A percentile compares a stretch with the other conserved stretches of the same genome.
Conservation (phyloP, 345 rosid genomes). For the Rhizophora apiculata region DNA sequence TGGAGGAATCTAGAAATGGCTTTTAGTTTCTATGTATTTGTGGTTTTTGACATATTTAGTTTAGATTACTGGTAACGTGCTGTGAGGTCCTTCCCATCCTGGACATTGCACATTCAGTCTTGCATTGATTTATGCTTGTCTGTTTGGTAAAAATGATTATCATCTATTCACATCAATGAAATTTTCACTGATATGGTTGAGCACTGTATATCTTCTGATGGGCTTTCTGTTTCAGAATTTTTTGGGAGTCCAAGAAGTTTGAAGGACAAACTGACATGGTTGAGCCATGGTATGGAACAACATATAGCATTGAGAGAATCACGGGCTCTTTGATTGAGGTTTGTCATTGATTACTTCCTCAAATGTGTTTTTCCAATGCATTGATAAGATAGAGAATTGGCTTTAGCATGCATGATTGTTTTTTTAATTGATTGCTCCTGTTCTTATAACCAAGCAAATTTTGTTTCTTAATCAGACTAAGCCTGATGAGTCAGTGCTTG, state of each 20-base stretch:
- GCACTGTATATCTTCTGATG: constrained; percentile 13
- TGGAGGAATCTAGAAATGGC: too few relatives aligned
- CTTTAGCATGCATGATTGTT: background rate
- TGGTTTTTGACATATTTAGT: too few relatives aligned
- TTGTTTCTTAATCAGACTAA: too few relatives aligned
- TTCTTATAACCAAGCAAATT: background rate
- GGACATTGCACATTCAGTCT: background rate
- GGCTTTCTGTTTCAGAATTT: constrained; percentile 50
- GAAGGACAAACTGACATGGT: constrained; percentile 68
- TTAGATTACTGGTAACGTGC: too few relatives aligned
- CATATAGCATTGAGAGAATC: constrained; percentile 67
- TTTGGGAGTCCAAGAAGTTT: constrained; percentile 91
- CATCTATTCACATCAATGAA: too few relatives aligned
- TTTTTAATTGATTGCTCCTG: background rate
- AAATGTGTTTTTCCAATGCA: too few relatives aligned
- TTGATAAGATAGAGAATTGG: too few relatives aligned
- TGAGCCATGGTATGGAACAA: constrained; percentile 94
- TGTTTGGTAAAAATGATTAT: background rate
- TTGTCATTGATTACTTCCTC: background rate
- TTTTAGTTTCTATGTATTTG: too few relatives aligned
- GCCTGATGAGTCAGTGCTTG: background rate
- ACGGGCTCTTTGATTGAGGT: constrained; percentile 61
- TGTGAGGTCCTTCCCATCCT: too few relatives aligned
- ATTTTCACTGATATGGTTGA: background rate
- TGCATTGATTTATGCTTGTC: background rate